Evolutionary conservation across 2,329 filamentous ascomycete genomes (phyloP), one percentile per base, ranked within the genome.

Genomic region (Alternaria incomplexa): DNA sequence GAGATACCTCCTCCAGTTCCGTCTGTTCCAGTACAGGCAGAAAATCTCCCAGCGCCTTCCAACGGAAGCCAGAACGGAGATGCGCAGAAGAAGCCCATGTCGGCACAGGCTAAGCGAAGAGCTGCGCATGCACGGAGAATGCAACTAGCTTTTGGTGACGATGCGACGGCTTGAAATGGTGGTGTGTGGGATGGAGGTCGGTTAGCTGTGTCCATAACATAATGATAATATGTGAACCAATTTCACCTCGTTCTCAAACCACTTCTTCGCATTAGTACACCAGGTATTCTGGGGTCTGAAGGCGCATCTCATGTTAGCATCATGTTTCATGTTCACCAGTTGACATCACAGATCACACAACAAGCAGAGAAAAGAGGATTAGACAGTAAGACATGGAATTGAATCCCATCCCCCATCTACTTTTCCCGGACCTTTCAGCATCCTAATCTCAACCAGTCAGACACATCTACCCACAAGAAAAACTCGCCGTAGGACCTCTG

Each of bases 111-210:
- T 9, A 77, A 71, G 32, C 62, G 76, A 40, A 64, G 73, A 52
- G 64, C 67, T 36, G 72, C 71, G 9, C 74, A 77, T 54, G 66
- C 69, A 23, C 51, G 71, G 36, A 64, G 73, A 22, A 74, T 78
- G 73, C 62, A 72, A 25, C 56, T 70, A 17, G 71, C 70, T 8
- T 74, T 72, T 65, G 72, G 65, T 15, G 45, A 63, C 7, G 26
- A 11, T 40, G 2, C n/a, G 13, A 13, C 32, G 2, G 6, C 20
- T 36, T 57, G 28, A 50, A 6, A 6, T 3, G 3, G 12, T 15
- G 5, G 7, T 17, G 15, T 40, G 36, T 47, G 6, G 0, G 20
- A 23, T 36, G 20, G 28, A 56, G 4, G 10, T 30, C 2, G 17
- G 1, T 3, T 23, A n/a, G 6, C 3, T 25, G 30, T 40, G 23